phyloP scores from a whole-genome alignment of 306 rosid species.

The Cajanus cajan region DNA sequence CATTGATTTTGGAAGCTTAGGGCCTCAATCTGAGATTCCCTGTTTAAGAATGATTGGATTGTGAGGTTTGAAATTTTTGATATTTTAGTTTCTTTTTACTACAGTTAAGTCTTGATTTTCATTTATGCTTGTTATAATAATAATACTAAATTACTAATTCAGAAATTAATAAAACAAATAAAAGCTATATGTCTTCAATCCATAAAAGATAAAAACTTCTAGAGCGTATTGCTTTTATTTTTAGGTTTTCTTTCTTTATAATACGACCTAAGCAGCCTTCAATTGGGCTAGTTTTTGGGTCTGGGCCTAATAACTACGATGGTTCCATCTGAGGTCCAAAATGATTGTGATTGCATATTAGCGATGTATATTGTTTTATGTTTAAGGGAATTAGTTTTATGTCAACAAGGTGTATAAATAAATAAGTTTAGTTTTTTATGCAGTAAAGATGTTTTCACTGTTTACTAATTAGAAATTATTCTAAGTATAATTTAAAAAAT shows the following conservation, averaged over 20 bases:
- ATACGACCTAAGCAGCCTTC: background rate
- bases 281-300: background rate
- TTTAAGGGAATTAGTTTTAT: no score
- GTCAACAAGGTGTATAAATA: no score
- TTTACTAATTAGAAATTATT: no score
- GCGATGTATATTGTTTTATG: no score
- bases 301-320: background rate
- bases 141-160: no score
- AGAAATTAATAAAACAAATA: background rate
- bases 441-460: no score
- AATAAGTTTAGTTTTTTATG: no score
- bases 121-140: no score
- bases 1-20: background rate
- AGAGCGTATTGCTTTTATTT: background rate
- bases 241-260: background rate
- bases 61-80: background rate
- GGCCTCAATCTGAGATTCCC: background rate
- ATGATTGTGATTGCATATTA: no score
- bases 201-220: background rate
- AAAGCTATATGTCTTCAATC: background rate
- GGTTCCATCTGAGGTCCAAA: background rate
- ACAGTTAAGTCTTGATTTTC: background rate
- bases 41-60: background rate
- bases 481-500: no score
- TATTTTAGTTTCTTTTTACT: no score